Base-by-base conservation (phyloP, 2,329 filamentous ascomycete species). In the Dothideomycetes sp. region DNA sequence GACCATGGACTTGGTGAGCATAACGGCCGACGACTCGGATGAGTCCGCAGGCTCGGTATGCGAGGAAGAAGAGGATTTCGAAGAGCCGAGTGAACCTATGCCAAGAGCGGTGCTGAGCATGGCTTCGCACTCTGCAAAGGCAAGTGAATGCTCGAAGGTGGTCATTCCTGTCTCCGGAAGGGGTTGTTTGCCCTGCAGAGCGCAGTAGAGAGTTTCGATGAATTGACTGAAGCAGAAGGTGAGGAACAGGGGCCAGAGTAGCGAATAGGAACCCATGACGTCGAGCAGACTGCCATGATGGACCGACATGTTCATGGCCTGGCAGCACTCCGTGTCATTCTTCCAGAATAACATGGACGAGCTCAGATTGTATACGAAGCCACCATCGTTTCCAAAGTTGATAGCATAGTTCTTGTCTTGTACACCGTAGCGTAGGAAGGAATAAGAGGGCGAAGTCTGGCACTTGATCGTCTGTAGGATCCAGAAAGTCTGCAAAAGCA, bases 111-210 rank as follows among this genome's bases (percentile, higher is more conserved):
- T 84, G 51, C 80, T 80, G 32, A 95, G 80, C 48, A 88, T 83
- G 20, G 84, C 82, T 59, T 98, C 91, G 7, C 89, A 89, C 61
- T 98, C 91, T 9, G 89, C 86, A 64, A 96, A 98, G 2, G 89
- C 89, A 7, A 98, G 70, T 0, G 88, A 95, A 56, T 95, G 88
- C 58, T 98, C 91, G 53, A 96, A 94, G 2, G 95, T 74, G 0
- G 88, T 94, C 84, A 96, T 94, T 13, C 87, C 88, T 1, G 86
- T 93, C 63, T 96, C 91, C 0, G 84, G 82, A 47, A 83, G 76
- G 0, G 85, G 75, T 2, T 78, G 74, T 2, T 83, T 78, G 22
- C 89, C 89, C 59, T 94, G 86, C 5, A 96, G 73, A 8, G 89
- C 85, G 59, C 86, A 94, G 4, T 82, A 82, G 8, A 96, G 65